These are phyloP conservation scores for Yarrowia deformans DNA, from an alignment of 805 yeast species.

Conservation along the genomic window DNA sequence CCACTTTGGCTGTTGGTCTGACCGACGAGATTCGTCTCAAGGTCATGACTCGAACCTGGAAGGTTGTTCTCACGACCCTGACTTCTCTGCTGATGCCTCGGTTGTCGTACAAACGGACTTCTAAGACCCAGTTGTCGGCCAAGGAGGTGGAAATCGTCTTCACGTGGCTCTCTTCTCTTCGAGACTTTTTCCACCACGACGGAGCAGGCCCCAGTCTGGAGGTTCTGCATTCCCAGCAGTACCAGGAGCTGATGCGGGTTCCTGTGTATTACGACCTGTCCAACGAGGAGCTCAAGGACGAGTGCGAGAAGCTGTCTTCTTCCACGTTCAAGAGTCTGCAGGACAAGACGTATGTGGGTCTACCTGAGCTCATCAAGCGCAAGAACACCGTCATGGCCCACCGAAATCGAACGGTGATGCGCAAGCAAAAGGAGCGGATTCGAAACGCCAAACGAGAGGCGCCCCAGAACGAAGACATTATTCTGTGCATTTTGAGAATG, in stretches of 20 bases:
- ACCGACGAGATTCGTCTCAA: constrained; percentile 63
- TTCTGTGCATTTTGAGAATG: constrained; percentile 73
- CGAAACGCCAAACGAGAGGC: constrained; percentile 57
- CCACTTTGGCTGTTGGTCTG: constrained; percentile 65
- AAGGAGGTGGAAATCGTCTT: constrained; percentile 72
- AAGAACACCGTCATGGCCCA: constrained; percentile 74
- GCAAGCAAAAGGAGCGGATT: constrained; percentile 56
- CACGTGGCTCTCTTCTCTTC: constrained; percentile 72
- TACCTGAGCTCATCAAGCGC: constrained; percentile 60
- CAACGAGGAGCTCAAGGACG: constrained; percentile 57
- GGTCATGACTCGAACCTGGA: constrained; percentile 84
- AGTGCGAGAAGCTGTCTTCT: constrained; percentile 66
- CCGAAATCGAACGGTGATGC: constrained; percentile 66
- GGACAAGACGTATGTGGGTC: constrained; percentile 56
- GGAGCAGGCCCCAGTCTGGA: constrained; percentile 82
- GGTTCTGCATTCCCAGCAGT: constrained; percentile 65
- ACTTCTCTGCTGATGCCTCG: constrained; percentile 80
- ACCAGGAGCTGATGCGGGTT: constrained; percentile 67
- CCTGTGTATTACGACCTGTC: constrained; percentile 70
- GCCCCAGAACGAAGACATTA: constrained; percentile 66
- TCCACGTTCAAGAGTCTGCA: constrained; percentile 59
- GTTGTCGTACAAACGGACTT: constrained; percentile 53
- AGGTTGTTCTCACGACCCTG: constrained; percentile 68
- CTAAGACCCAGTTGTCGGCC: constrained; percentile 57
- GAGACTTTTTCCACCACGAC: constrained; percentile 77